Conservation (phyloP, 2,329 filamentous ascomycete species). For the Fusarium caatingaense region DNA sequence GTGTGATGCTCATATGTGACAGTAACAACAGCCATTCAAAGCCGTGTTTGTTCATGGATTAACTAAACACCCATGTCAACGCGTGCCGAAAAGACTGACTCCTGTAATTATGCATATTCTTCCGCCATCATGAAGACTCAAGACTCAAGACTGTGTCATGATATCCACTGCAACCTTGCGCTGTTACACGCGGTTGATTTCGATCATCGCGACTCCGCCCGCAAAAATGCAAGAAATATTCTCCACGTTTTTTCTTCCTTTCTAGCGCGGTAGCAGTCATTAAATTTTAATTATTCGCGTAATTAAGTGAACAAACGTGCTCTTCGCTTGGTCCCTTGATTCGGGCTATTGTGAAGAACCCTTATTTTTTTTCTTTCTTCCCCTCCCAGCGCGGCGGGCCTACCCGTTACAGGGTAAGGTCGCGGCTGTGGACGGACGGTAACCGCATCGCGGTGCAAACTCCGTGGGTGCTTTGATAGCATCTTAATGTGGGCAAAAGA, state of each 20-base stretch:
- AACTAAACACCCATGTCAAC: neutral
- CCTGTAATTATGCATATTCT: constrained; percentile 8
- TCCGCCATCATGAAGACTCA: neutral
- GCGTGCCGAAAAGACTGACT: constrained; percentile 4
- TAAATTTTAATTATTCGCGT: neutral
- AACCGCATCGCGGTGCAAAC: neutral
- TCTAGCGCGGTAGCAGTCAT: neutral
- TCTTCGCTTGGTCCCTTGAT: constrained; percentile 6
- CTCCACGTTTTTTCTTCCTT: neutral
- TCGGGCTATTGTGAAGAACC: constrained; percentile 4
- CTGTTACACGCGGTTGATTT: constrained; percentile 22
- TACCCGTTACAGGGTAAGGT: constrained; percentile 10
- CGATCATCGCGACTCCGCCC: constrained; percentile 28
- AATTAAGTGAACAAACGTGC: neutral
- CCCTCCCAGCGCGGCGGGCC: neutral
- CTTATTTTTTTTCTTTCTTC: neutral
- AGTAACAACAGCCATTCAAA: neutral
- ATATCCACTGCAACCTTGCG: neutral
- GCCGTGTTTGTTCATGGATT: constrained; percentile 7
- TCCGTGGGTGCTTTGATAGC: neutral
- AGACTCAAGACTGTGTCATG: neutral
- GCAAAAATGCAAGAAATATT: constrained; percentile 18
- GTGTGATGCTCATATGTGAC: constrained; percentile 31
- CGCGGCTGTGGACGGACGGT: neutral
- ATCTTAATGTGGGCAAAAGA: neutral